A percentile compares a stretch with the other conserved stretches of the same genome.
These are phyloP conservation scores for Teratosphaeria gauchensis DNA, from an alignment of 2,329 filamentous ascomycete genomes.

Conservation along the genomic window DNA sequence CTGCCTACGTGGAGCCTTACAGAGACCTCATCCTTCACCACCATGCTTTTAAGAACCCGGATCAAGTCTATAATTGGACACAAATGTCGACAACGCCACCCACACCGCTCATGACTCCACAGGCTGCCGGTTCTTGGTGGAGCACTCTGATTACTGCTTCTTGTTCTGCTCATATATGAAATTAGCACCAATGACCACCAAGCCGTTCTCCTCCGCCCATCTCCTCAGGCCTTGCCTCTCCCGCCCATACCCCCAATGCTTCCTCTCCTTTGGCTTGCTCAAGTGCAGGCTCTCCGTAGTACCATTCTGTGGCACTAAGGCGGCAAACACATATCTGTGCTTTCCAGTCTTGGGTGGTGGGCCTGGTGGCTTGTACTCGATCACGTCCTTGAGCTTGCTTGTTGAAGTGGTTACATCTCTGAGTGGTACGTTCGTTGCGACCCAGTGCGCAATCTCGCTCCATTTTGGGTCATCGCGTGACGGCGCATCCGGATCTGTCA, in stretches of 20 bases:
- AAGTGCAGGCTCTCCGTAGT: constrained; percentile 34
- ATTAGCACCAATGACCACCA: constrained; percentile 40
- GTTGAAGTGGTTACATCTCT: not conserved
- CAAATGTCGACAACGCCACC: too few relatives aligned
- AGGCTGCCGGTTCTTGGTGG: not conserved
- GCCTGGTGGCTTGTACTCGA: constrained; percentile 44
- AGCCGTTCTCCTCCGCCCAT: constrained; percentile 40
- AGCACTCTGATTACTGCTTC: constrained; percentile 31
- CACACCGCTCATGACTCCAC: too few relatives aligned
- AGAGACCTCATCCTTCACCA: too few relatives aligned
- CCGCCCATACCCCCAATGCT: constrained; percentile 47
- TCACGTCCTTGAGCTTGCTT: constrained; percentile 27
- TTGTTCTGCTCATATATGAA: constrained; percentile 41
- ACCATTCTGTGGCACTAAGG: constrained; percentile 37
- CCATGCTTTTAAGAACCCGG: too few relatives aligned
- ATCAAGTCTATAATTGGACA: too few relatives aligned
- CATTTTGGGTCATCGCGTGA: constrained; percentile 44
- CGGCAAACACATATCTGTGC: constrained; percentile 49
- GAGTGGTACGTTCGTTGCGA: constrained; percentile 30
- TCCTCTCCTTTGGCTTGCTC: constrained; percentile 38
- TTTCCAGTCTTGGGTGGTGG: constrained; percentile 48
- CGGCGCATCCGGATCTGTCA: constrained; percentile 52
- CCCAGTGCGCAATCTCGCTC: constrained; percentile 51
- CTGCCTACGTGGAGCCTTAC: too few relatives aligned
- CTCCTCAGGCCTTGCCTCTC: constrained; percentile 42